Evolutionary conservation across 139 green algal genomes (phyloP), one percentile per base, ranked within the genome.

Genomic region (Limnomonas spitsbergensis): DNA sequence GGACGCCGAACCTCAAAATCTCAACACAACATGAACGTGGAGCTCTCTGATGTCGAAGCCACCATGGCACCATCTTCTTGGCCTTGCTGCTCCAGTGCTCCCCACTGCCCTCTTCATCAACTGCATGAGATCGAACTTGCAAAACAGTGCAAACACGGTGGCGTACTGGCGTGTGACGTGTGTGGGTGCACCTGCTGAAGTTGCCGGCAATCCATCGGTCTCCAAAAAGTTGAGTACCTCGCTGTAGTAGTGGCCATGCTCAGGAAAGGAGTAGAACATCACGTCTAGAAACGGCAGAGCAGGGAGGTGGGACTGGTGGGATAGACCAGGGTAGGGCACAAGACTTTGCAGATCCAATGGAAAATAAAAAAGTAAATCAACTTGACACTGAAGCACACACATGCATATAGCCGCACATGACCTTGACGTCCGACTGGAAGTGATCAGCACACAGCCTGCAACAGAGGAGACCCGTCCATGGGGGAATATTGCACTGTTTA

Each of bases 221-320:
- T 73, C 75, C 37, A 80, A 29, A 6, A 78, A 42, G 47, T 78
- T 78, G 27, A 78, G 20, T 3, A 78, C 6, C 52, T 78, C 70
- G 36, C 26, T 75, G 56, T 98, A 98, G 67, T 91, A 97, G 40
- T 90, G 38, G 2, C 81, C 72, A 73, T 97, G 89, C 36, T 95
- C 84, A 2, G 94, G 94, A 31, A 96, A 82, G 29, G 86, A 84
- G 78, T 97, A 98, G 81, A 98, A 97, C 3, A 95, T 42, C 29
- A 95, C 73, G 72, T 96, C 89, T 85, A 90, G 86, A n/a, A n/a
- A n/a, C n/a, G n/a, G n/a, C n/a, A n/a, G n/a, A n/a, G n/a, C n/a
- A n/a, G n/a, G n/a, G n/a, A n/a, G n/a, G n/a, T n/a, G n/a, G n/a
- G n/a, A n/a, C n/a, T n/a, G n/a, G n/a, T n/a, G n/a, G n/a, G n/a